Base-by-base conservation (phyloP, 257 asterid species). In the Fraxinus pennsylvanica region DNA sequence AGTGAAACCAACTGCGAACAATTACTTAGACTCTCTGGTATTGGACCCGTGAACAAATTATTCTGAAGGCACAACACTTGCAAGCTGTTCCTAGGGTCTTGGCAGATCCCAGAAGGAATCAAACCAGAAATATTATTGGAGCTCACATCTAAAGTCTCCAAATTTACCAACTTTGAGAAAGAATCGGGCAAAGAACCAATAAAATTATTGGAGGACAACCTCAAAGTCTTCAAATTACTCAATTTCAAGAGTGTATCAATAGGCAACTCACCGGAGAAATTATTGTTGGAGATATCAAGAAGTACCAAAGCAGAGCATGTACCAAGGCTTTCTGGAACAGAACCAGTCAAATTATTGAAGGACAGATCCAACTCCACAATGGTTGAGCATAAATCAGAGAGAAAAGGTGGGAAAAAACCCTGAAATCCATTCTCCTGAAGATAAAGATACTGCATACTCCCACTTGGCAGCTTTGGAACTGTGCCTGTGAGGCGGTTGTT, bases 131-230 rank as follows among this genome's bases (percentile, higher is more conserved):
- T 25, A 78, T 84, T 92, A 76, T 95, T 95, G 57, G 98, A 91
- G 79, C 98, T 91, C 90, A 90, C 86, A 87, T 95, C 99, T 77
- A 95, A 83, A 33, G 81, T 82, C 89, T 91, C 97, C 83, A 95
- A 82, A 69, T 69, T 74, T 17, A 75, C 89, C 83, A 90, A 33
- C 39, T 82, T 83, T 8, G 94, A 90, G 66, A 93, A 74, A 13
- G 98, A 89, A 80, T 91, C 92, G 19, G 99, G 86, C 83, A 95
- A 78, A 14, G n/a, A 79, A 72, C 99, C 99, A 39, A 52, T 78
- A 69, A 95, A 95, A 72, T 84, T 80, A 80, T 95, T 93, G 89
- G 87, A 89, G 52, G 97, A 90, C 73, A 95, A 41, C 63, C 57
- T 81, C 85, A 95, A 69, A 66, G 63, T 68, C 88, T 85, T 95